A percentile compares a stretch with the other conserved stretches of the same genome.
Evolutionary conservation across 148 eudicot species (phyloP).

Genomic region (Spergularia marina): DNA sequence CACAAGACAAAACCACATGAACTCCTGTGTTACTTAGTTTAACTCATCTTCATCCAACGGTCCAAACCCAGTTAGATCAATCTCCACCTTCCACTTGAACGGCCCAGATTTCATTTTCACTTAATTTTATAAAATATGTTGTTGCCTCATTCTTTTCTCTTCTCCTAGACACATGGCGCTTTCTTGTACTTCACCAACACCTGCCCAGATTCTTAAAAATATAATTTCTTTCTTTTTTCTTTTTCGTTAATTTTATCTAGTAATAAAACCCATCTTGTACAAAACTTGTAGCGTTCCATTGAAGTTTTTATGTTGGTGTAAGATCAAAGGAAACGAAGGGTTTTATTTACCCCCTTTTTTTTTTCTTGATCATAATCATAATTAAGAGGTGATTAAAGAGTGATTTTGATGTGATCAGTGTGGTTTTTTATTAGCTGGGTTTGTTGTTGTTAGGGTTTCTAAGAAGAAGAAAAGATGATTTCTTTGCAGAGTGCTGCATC

Average conservation of each 20-base stretch:
- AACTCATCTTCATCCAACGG: neutral
- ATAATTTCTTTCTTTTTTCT: neutral
- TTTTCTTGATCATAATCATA: neutral
- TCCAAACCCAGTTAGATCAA: neutral
- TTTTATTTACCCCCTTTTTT: neutral
- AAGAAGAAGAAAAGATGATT: conserved; percentile 38
- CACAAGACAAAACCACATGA: too few species aligned
- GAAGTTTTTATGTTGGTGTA: neutral
- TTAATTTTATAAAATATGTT: neutral
- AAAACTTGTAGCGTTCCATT: too few species aligned
- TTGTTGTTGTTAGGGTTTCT: conserved; percentile 24
- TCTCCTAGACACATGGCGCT: conserved; percentile 10
- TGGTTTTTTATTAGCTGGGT: neutral
- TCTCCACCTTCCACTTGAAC: conserved; percentile 1
- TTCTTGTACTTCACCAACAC: neutral
- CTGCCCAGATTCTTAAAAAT: conserved; percentile 8
- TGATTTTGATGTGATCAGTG: conserved; percentile 17
- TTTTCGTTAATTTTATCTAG: neutral
- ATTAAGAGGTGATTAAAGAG: neutral
- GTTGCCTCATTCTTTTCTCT: neutral
- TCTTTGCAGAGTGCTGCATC: conserved; percentile 64
- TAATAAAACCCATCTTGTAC: too few species aligned
- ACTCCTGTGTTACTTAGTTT: too few species aligned
- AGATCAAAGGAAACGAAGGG: neutral
- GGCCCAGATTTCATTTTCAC: neutral